Evolutionary conservation across 192 early-diverging fungal genomes (phyloP).

Genomic region (Diversispora epigaea): DNA sequence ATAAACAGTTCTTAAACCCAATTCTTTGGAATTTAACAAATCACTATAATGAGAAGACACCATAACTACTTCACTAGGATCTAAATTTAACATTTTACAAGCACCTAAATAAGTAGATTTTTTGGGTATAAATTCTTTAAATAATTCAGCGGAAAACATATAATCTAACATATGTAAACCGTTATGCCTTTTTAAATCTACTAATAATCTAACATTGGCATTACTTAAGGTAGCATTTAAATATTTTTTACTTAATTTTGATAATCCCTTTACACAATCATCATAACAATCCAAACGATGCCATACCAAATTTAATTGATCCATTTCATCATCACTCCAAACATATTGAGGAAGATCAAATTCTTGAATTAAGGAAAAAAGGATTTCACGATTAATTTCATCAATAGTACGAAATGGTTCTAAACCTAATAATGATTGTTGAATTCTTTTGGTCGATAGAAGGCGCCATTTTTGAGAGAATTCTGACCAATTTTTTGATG

Average conservation of each 20-base stretch:
- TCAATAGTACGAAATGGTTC: neutral
- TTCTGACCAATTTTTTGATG: neutral
- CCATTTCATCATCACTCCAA: neutral
- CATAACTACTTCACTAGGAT: neutral
- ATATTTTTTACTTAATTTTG: neutral
- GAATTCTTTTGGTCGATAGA: neutral
- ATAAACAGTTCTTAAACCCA: neutral
- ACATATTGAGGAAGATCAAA: neutral
- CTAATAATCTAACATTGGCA: neutral
- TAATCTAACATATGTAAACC: neutral
- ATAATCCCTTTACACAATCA: neutral
- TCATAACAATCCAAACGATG: neutral
- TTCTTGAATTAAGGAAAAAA: neutral
- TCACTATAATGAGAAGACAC: neutral
- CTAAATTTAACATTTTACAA: constrained; percentile 1
- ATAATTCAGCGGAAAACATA: neutral
- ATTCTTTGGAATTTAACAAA: neutral
- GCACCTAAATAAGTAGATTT: neutral
- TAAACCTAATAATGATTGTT: neutral
- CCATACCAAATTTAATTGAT: neutral
- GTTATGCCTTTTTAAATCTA: neutral
- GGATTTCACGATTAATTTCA: neutral
- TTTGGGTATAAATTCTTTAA: neutral
- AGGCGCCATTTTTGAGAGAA: neutral
- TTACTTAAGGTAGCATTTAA: neutral